A percentile compares a stretch with the other conserved stretches of the same genome.
These are phyloP conservation scores for Tetrapisispora phaffii DNA, from an alignment of 805 yeast genomes.

Conservation along the genomic window DNA sequence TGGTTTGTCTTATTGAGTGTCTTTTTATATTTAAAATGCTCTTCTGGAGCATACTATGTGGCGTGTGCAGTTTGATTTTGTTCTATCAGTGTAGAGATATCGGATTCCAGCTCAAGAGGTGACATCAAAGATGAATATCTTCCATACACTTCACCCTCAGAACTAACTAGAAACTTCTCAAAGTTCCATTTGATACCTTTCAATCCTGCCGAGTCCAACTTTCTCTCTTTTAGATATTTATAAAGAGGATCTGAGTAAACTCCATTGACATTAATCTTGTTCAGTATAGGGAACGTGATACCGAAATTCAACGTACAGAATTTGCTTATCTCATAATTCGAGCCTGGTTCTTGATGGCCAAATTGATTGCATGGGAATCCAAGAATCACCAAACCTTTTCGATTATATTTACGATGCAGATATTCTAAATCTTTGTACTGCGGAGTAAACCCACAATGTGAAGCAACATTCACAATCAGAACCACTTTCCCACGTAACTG, in stretches of 20 bases:
- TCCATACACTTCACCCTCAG: conserved; percentile 43
- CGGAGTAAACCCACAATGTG: conserved; percentile 71
- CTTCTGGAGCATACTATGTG: not conserved
- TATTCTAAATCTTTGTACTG: conserved; percentile 67
- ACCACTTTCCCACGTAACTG: conserved; percentile 71
- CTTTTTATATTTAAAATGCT: too few species aligned
- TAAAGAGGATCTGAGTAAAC: conserved; percentile 69
- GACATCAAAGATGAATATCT: conserved; percentile 60
- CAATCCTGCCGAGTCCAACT: conserved; percentile 53
- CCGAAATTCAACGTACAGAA: conserved; percentile 79
- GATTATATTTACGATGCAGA: conserved; percentile 54
- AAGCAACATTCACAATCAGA: conserved; percentile 77
- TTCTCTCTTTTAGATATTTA: conserved; percentile 58
- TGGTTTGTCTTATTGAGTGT: not conserved
- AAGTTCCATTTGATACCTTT: conserved; percentile 72
- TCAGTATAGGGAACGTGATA: conserved; percentile 80
- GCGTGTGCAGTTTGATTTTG: conserved; percentile 29
- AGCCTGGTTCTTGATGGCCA: conserved; percentile 66
- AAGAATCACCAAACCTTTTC: conserved; percentile 52
- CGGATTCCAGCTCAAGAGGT: conserved; percentile 46
- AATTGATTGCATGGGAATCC: conserved; percentile 94
- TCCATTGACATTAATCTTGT: conserved; percentile 87
- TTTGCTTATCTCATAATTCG: conserved; percentile 55
- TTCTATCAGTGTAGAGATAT: conserved; percentile 41
- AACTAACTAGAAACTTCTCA: conserved; percentile 55